Evolutionary conservation across 1,139 yeast species (phyloP).

Genomic region (Zygosaccharomyces pseudobailii): DNA sequence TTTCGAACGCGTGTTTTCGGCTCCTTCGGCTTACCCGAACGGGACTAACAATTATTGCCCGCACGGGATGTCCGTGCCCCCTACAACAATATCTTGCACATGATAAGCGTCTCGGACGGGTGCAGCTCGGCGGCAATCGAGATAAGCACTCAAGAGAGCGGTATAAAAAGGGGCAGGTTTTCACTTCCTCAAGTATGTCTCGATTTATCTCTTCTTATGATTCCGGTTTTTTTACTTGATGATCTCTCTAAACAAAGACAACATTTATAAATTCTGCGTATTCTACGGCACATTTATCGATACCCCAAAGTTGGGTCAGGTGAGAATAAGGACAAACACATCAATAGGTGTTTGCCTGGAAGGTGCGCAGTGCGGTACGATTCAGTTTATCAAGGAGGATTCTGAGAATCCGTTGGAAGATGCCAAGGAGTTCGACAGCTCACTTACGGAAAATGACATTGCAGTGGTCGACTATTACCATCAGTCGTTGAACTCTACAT

Average conservation of each 20-base stretch:
- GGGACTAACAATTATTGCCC: neutral
- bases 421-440: conserved; percentile 20
- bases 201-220: neutral
- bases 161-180: neutral
- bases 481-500: conserved; percentile 25
- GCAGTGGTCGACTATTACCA: conserved; percentile 18
- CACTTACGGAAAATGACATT: conserved; percentile 12
- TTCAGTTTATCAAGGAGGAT: conserved; percentile 20
- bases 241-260: conserved; percentile 5
- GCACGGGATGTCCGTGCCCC: neutral
- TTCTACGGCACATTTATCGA: conserved; percentile 56
- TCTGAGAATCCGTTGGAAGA: conserved; percentile 23
- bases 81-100: neutral
- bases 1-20: neutral
- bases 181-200: neutral
- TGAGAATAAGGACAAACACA: conserved; percentile 47
- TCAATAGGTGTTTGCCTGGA: conserved; percentile 46
- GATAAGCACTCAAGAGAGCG: neutral
- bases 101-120: neutral
- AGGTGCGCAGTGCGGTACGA: conserved; percentile 19
- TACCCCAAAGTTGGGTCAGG: conserved; percentile 44
- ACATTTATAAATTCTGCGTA: conserved; percentile 5
- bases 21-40: neutral
- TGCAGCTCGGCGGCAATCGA: conserved; percentile 2
- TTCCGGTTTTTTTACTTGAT: neutral